A percentile compares a stretch with the other conserved stretches of the same genome.
Evolutionary conservation across 768 basidiomycete species (phyloP).

Genomic region (Leccinellum rugosiceps): DNA sequence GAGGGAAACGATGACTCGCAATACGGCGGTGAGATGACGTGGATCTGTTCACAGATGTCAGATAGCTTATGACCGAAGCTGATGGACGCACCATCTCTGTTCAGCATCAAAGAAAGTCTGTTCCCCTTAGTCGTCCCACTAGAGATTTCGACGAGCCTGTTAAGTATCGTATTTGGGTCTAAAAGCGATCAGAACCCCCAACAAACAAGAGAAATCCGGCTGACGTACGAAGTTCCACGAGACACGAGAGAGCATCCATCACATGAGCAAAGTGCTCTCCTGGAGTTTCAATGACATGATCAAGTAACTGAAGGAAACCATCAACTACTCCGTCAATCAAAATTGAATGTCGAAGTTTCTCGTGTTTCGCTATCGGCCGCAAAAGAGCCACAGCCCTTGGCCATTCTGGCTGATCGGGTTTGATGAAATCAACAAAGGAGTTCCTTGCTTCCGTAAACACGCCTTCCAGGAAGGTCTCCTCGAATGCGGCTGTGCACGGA

Average conservation of each 20-base stretch:
- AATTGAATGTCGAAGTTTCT: conserved; percentile 7
- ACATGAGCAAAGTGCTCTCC: conserved; percentile 10
- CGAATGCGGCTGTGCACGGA: neutral
- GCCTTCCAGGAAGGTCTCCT: neutral
- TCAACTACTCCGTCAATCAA: conserved; percentile 7
- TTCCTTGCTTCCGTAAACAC: conserved; percentile 6
- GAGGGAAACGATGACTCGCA: conserved; percentile 11
- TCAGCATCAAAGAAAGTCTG: conserved; percentile 12
- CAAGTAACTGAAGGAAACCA: conserved; percentile 9
- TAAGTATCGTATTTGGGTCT: conserved; percentile 3
- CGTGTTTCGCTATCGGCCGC: conserved; percentile 13
- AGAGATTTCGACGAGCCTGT: neutral
- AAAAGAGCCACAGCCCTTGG: conserved; percentile 17
- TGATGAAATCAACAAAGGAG: neutral
- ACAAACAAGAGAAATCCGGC: neutral
- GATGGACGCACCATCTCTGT: neutral
- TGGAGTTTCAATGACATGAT: neutral
- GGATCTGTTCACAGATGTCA: conserved; percentile 3
- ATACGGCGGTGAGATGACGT: conserved; percentile 10
- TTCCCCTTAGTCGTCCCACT: neutral
- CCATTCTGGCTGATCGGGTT: conserved; percentile 11
- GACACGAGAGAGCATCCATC: conserved; percentile 17
- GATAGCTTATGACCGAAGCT: neutral
- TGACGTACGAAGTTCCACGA: conserved; percentile 9
- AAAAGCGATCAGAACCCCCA: neutral